phyloP scores from a whole-genome alignment of 1,139 yeast species.

The Taiozyma sp. region DNA sequence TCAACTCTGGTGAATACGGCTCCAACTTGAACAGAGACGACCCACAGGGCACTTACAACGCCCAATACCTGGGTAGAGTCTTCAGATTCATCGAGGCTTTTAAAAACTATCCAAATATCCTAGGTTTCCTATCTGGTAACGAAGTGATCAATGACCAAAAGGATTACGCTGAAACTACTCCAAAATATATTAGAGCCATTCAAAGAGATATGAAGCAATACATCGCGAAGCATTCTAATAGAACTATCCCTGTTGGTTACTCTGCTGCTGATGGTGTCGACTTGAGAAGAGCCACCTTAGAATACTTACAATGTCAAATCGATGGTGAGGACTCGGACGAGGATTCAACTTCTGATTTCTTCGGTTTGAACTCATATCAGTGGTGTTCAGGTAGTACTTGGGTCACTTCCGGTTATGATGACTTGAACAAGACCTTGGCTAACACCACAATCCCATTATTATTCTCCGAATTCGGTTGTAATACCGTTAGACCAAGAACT shows the following conservation, averaged over 20 bases:
- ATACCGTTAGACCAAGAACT: constrained; percentile 55
- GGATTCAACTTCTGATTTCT: constrained; percentile 73
- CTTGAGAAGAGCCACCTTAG: constrained; percentile 71
- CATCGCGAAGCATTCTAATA: constrained; percentile 59
- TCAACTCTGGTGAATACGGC: constrained; percentile 67
- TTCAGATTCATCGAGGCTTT: constrained; percentile 82
- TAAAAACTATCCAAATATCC: constrained; percentile 72
- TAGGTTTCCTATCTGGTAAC: constrained; percentile 93
- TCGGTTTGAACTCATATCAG: constrained; percentile 87
- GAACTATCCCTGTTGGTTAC: constrained; percentile 87
- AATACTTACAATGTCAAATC: constrained; percentile 73
- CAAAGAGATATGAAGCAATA: constrained; percentile 88
- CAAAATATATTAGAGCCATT: constrained; percentile 80
- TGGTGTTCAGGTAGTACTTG: constrained; percentile 85
- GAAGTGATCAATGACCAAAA: constrained; percentile 82
- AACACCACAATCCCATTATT: constrained; percentile 75
- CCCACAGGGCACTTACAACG: constrained; percentile 68
- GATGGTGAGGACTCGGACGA: constrained; percentile 50
- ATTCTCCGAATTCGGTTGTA: constrained; percentile 85
- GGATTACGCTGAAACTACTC: constrained; percentile 55
- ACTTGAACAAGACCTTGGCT: constrained; percentile 52
- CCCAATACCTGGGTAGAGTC: constrained; percentile 64
- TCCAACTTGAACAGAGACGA: constrained; percentile 69
- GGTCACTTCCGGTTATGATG: constrained; percentile 65
- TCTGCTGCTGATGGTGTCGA: constrained; percentile 83